Evolutionary conservation across 441 rosid genomes (phyloP), one percentile per base, ranked within the genome.

Genomic region (Populus hybrid): DNA sequence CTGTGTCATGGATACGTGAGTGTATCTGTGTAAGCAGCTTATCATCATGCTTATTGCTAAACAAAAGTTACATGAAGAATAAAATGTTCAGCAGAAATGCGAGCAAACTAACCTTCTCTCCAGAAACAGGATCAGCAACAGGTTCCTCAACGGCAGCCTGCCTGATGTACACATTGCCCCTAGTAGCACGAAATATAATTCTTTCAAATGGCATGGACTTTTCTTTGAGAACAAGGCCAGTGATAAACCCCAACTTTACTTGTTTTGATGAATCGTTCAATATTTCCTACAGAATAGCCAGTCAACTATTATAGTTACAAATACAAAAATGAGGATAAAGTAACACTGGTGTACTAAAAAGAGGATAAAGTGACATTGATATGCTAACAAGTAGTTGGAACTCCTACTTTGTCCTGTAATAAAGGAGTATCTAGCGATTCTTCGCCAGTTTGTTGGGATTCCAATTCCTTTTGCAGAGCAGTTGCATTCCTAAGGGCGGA

Each of bases 161-260:
- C 86, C 89, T 91, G 66, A 92, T 67, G 74, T 83, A 88, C 79
- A 96, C 92, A 87, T 93, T 93, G n/a, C 97, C 98, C 88, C 99
- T 89, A 73, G 99, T 96, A 72, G 98, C 98, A 84, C 97, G 98
- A 80, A 94, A 94, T 76, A 96, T 83, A 80, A 96, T 93, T 87
- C 98, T 92, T 88, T 96, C 98, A 77, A 92, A 96, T 74, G 92
- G 90, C 88, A 93, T 74, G 59, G 98, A 91, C 82, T 93, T 96
- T 23, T 84, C 96, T 79, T 93, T 91, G 61, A 94, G 91, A 79
- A 96, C 97, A 69, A 96, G 88, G 73, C 99, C 98, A 73, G 92
- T 84, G 57, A 94, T 73, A 81, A 87, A 93, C 71, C 98, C 99
- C 85, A 93, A 80, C 81, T 94, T 94, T 73, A 94, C 90, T 87